phyloP scores from a whole-genome alignment of 164 flowering plant genomes.

The Stephania yunnanensis region DNA sequence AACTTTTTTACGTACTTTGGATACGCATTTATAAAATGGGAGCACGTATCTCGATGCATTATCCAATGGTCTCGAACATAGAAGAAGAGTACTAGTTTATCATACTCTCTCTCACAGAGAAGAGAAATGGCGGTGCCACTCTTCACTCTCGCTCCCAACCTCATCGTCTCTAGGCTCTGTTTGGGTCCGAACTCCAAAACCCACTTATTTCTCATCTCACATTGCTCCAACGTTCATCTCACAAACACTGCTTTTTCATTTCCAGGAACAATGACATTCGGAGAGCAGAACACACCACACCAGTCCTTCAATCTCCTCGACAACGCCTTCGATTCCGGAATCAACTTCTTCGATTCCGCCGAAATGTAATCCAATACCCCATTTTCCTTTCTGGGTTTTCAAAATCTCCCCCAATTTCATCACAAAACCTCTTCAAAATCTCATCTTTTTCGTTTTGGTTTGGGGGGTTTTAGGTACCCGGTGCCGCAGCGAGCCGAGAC shows the following conservation, averaged over 20 bases:
- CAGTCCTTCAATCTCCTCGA: constrained; percentile 71
- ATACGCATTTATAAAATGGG: too few species aligned
- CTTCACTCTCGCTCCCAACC: constrained; percentile 56
- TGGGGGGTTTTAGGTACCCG: constrained; percentile 57
- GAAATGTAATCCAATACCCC: constrained; percentile 47
- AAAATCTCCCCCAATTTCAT: neutral
- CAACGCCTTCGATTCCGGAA: constrained; percentile 60
- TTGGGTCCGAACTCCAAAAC: constrained; percentile 32
- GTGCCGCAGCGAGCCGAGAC: constrained; percentile 80
- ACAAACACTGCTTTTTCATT: neutral
- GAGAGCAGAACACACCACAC: constrained; percentile 63
- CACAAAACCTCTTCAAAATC: neutral
- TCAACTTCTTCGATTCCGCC: constrained; percentile 83
- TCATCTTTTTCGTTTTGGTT: neutral
- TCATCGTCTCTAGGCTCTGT: constrained; percentile 68
- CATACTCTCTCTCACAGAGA: neutral
- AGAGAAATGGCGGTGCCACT: constrained; percentile 42
- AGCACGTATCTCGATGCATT: too few species aligned
- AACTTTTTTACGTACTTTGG: too few species aligned
- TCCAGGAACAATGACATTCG: constrained; percentile 85
- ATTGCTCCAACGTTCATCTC: neutral
- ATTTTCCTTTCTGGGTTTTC: neutral
- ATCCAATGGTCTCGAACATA: too few species aligned
- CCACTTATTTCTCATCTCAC: neutral
- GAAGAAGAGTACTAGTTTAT: too few species aligned